A percentile compares a stretch with the other conserved stretches of the same genome.
Conservation (phyloP, 1,284 basidiomycete genomes). For the Ustilago bromivora region DNA sequence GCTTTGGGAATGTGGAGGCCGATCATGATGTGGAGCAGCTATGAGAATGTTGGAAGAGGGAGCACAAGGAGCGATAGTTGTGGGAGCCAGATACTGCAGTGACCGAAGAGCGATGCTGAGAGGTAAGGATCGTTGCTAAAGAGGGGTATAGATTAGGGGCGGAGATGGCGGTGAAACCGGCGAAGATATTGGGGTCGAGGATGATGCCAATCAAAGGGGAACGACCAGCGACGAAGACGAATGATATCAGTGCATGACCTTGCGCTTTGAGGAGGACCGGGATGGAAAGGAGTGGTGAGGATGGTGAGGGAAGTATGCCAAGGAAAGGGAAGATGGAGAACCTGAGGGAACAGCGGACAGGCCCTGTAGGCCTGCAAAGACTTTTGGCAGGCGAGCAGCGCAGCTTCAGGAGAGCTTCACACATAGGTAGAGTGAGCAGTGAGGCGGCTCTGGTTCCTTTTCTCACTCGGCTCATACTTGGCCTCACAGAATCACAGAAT, state of each 20-base stretch:
- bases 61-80: background rate
- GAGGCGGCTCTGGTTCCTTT: background rate
- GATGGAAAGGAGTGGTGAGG: background rate
- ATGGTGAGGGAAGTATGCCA: background rate
- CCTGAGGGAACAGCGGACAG: background rate
- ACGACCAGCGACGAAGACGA: background rate
- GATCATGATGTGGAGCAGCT: background rate
- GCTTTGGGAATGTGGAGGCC: background rate
- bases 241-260: constrained; percentile 9
- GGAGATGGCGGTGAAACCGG: background rate
- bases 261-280: background rate
- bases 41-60: background rate
- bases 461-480: background rate
- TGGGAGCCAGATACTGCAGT: background rate
- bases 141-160: constrained; percentile 5
- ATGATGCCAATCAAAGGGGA: background rate
- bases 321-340: background rate
- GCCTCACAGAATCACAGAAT: too few relatives aligned
- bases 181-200: background rate
- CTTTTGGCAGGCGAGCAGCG: background rate
- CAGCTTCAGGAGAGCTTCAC: background rate
- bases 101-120: background rate
- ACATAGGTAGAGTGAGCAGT: background rate
- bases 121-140: background rate
- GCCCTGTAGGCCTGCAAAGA: background rate